Conservation (phyloP, 1,139 yeast species). For the Arxiozyma slooffiae region DNA sequence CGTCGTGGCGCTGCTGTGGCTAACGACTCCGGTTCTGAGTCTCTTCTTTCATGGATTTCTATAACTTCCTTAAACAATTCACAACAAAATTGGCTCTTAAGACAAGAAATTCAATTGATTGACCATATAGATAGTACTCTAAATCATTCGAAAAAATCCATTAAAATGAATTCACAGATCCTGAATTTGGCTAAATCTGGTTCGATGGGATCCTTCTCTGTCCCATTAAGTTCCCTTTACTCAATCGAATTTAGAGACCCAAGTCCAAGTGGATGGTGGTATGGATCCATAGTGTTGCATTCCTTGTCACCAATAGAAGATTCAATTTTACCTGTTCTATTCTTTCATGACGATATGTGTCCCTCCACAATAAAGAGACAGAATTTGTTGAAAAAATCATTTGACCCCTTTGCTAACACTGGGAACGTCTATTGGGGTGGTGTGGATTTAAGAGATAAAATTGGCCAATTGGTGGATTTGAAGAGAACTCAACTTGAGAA, state of each 20-base stretch:
- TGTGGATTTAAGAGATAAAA: slow-evolving; percentile 51
- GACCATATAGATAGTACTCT: not conserved
- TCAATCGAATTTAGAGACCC: slow-evolving; percentile 80
- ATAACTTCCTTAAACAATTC: slow-evolving; percentile 39
- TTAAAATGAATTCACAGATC: slow-evolving; percentile 1
- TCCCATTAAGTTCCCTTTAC: slow-evolving; percentile 34
- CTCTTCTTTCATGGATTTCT: slow-evolving; percentile 56
- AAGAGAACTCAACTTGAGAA: slow-evolving; percentile 65
- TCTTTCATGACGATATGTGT: slow-evolving; percentile 85
- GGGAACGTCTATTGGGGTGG: slow-evolving; percentile 83
- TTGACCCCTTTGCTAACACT: slow-evolving; percentile 63
- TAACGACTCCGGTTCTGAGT: slow-evolving; percentile 35
- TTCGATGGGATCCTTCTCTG: not conserved
- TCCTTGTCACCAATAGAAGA: slow-evolving; percentile 45
- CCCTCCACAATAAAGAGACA: slow-evolving; percentile 61
- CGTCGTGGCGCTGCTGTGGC: slow-evolving; percentile 18
- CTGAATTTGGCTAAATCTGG: not conserved
- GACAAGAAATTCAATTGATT: slow-evolving; percentile 15
- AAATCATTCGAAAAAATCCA: not conserved
- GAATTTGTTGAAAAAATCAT: slow-evolving; percentile 43
- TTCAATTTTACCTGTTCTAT: slow-evolving; percentile 66
- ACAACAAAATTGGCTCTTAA: slow-evolving; percentile 14
- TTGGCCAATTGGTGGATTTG: slow-evolving; percentile 47
- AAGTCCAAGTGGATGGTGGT: slow-evolving; percentile 73
- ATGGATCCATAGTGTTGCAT: slow-evolving; percentile 73